Base-by-base conservation (phyloP, 164 flowering plant species). In the Kalanchoe fedtschenkoi region DNA sequence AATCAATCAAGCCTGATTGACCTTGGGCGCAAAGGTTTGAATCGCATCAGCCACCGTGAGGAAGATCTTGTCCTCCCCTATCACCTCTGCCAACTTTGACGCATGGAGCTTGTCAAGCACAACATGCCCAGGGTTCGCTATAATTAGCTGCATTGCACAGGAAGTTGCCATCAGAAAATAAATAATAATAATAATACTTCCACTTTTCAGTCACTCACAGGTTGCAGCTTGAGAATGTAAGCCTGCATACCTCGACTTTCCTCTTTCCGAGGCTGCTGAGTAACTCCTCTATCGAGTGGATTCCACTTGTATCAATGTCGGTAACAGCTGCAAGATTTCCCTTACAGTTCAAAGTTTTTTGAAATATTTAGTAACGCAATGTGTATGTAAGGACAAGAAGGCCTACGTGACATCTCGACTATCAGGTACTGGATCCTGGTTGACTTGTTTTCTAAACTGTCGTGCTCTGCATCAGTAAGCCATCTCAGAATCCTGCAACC, bases 241-340 rank as follows among this genome's bases (percentile, higher is more conserved):
- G 56, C 29, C 56, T 24, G 39, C 16, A 11, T 76, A 83, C 95
- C 79, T 86, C 77, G 67, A 88, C 29, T 11, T 76, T 78, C 77
- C 77, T 78, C 72, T 86, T 88, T 41, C 71, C 69, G 59, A 88
- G 86, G 74, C 78, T 81, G 42, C 69, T 74, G 66, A 73, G 47
- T 58, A 90, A 62, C 63, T 86, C 92, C 75, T 87, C 90, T 58
- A 88, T 65, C 19, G 95, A 88, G 67, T 84, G 89, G 67, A 88
- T 87, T 24, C 95, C 96, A 65, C 95, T 88, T 32, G 97, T 91
- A 70, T 91, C 92, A 3, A 88, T 85, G 74, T 91, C 93, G 15
- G 85, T 85, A 24, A 91, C 96, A 57, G 97, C 97, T 88, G 83
- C 56, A 51, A 64, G 14, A 35, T 34, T 19, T 65, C 17, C 30